Evolutionary conservation across 129 eudicot genomes (phyloP).

Genomic region (Erigeron canadensis): DNA sequence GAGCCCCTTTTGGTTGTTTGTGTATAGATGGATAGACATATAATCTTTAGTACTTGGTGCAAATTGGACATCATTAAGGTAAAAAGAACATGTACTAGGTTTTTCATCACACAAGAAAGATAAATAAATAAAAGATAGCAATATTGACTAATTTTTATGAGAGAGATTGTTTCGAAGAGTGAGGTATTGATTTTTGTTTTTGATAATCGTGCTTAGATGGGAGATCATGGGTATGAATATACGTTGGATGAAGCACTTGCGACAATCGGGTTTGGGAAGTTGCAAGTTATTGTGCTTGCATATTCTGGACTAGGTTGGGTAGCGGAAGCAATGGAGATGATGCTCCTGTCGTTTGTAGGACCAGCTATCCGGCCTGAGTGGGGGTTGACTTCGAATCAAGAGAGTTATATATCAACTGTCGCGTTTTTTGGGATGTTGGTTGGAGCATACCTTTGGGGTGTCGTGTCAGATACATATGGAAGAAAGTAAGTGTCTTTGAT

Average conservation of each 20-base stretch:
- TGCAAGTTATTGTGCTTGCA: neutral
- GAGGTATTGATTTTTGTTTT: neutral
- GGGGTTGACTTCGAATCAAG: constrained; percentile 57
- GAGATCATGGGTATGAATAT: neutral
- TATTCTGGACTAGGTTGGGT: neutral
- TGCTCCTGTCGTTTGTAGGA: neutral
- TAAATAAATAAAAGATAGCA: too few species aligned
- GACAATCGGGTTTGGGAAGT: neutral
- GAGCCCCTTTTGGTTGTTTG: too few species aligned
- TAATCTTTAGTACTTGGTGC: too few species aligned
- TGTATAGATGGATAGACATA: too few species aligned
- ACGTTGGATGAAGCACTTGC: neutral
- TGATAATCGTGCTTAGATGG: neutral
- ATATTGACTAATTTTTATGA: too few species aligned
- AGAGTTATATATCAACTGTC: constrained; percentile 62
- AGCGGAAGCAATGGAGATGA: neutral
- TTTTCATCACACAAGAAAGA: too few species aligned
- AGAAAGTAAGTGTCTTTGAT: constrained; percentile 38
- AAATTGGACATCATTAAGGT: too few species aligned
- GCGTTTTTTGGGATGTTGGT: constrained; percentile 73
- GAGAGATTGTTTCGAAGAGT: too few species aligned
- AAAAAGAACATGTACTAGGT: too few species aligned
- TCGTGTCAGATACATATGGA: constrained; percentile 60
- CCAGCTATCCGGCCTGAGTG: constrained; percentile 61
- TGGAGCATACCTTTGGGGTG: constrained; percentile 68